Evolutionary conservation across 2,329 filamentous ascomycete species (phyloP), one percentile per base, ranked within the genome.

Genomic region (Phialophora tarda): DNA sequence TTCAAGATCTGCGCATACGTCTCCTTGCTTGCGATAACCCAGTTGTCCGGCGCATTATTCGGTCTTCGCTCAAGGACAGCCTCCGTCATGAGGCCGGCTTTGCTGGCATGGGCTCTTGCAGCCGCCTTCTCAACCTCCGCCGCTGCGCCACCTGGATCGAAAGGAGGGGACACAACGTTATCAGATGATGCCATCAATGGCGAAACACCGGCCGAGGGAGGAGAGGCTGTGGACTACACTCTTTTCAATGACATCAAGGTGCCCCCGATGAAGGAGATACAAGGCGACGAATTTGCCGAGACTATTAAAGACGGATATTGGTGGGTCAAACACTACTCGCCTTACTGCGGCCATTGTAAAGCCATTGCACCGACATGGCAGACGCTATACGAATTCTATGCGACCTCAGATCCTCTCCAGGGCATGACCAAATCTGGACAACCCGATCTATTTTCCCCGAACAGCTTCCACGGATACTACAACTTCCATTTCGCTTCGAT

Each of bases 361-460:
- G 82, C 85, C 58, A 91, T 92, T 74, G 92, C 91, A 60, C 95
- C 95, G 7, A 89, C 87, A 59, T 97, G 88, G 83, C 93, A 98
- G 79, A 97, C 93, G 4, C 79, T 94, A 14, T 97, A 98, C 83
- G 95, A 99, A 81, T 97, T 89, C 79, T 99, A 97, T 82, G 88
- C 82, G 69, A 97, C 93, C 44, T 95, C 92, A 44, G 89, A 92
- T 73, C 89, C 90, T 17, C 81, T 89, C 58, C 79, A 83, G 67
- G 79, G 82, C 57, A 78, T 84, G 24, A 78, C 81, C 10, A 82
- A 80, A 53, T 73, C 73, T 30, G 80, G 77, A 73, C 82, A 80
- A 73, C 82, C 78, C 72, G 85, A 81, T 69, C 74, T 80, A 17
- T 79, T 73, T 14, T 81, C 83, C 0, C 76, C 87, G 50, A 89